Evolutionary conservation across 106 monocot species (phyloP), one percentile per base, ranked within the genome.

Genomic region (Ottelia alismoides): DNA sequence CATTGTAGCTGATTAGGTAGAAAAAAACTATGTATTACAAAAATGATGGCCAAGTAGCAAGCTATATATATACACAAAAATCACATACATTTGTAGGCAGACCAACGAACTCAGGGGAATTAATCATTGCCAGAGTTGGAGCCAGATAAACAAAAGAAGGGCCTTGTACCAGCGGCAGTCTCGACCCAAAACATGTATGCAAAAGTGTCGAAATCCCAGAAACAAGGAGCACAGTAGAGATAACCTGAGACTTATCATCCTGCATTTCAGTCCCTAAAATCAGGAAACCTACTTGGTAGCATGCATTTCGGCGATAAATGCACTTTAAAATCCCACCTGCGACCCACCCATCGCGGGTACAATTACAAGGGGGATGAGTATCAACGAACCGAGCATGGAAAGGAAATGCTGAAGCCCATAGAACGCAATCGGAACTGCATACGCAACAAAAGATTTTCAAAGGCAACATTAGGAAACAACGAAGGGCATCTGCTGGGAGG

Each of bases 271-370:
- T 35, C n/a, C n/a, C n/a, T n/a, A n/a, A n/a, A n/a, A n/a, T n/a
- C n/a, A n/a, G n/a, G n/a, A n/a, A n/a, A n/a, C n/a, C n/a, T n/a
- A n/a, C n/a, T n/a, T n/a, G n/a, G n/a, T n/a, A n/a, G n/a, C n/a
- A n/a, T n/a, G n/a, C n/a, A n/a, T n/a, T n/a, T n/a, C n/a, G n/a
- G n/a, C n/a, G n/a, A n/a, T n/a, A n/a, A n/a, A n/a, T n/a, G n/a
- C n/a, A n/a, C n/a, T n/a, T n/a, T n/a, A 2, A 44, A 0, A 30
- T 27, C 81, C 76, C 61, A 91, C 90, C 40, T 59, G 25, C 45
- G 69, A 60, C 56, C 90, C 90, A 22, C 84, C 90, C 90, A 91
- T 85, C 22, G 90, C 90, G 7, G 90, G 90, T 67, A 91, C 85
- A 11, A 91, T 84, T 40, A 91, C 75, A 6, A 91, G 72, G 2